A percentile compares a stretch with the other conserved stretches of the same genome.
phyloP scores from a whole-genome alignment of 805 yeast species.

The Candida railenensis region DNA sequence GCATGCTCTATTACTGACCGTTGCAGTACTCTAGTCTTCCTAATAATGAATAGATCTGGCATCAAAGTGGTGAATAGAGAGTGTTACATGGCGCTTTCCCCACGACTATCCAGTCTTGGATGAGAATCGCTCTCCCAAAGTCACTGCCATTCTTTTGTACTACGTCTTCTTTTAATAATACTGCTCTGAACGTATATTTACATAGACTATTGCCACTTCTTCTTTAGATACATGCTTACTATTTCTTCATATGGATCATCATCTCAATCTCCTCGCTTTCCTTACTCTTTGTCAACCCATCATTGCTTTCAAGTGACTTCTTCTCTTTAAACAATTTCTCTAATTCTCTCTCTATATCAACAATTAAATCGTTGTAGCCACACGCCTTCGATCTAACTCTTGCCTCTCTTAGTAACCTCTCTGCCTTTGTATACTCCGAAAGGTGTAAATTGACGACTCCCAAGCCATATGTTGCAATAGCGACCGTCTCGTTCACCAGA shows the following conservation, averaged over 20 bases:
- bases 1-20: too few species aligned
- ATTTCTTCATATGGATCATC: slow-evolving; percentile 24
- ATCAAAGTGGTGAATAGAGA: too few species aligned
- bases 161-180: not conserved
- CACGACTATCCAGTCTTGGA: too few species aligned
- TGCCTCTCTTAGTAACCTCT: slow-evolving; percentile 63
- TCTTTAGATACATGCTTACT: not conserved
- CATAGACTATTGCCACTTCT: not conserved
- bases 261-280: slow-evolving; percentile 18
- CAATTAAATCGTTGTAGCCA: slow-evolving; percentile 60
- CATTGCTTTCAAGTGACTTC: slow-evolving; percentile 11
- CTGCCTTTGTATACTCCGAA: slow-evolving; percentile 57
- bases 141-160: not conserved
- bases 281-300: slow-evolving; percentile 4
- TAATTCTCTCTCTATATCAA: slow-evolving; percentile 66
- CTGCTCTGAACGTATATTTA: too few species aligned
- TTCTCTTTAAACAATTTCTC: slow-evolving; percentile 46
- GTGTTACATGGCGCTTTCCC: too few species aligned
- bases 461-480: slow-evolving; percentile 78
- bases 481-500: slow-evolving; percentile 62
- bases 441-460: slow-evolving; percentile 75
- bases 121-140: too few species aligned
- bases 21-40: too few species aligned
- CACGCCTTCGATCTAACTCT: slow-evolving; percentile 66
- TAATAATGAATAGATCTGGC: too few species aligned